These are phyloP conservation scores for Plasmodium sp. DNA, from an alignment of 169 alveolate species.

Conservation along the genomic window DNA sequence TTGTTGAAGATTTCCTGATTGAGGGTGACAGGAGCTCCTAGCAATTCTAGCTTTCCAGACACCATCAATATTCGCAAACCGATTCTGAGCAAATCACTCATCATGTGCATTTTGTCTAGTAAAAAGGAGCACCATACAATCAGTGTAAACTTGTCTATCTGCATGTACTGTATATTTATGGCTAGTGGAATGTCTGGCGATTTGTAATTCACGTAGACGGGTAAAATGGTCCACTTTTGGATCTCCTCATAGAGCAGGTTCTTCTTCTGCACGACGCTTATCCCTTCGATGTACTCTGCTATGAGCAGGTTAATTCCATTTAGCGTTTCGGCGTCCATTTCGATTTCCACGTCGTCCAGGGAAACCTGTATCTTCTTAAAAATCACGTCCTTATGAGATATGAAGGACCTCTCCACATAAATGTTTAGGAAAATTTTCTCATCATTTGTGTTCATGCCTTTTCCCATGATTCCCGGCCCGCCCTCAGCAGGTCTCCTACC, in stretches of 20 bases:
- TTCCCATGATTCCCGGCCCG: background rate
- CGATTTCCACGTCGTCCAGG: slow-evolving; percentile 87
- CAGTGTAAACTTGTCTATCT: slow-evolving; percentile 83
- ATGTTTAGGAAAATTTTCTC: slow-evolving; percentile 80
- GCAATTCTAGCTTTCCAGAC: slow-evolving; percentile 80
- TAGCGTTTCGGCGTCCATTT: slow-evolving; percentile 77
- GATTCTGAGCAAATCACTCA: slow-evolving; percentile 87
- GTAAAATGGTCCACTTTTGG: slow-evolving; percentile 71
- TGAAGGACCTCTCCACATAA: slow-evolving; percentile 86
- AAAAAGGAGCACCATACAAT: slow-evolving; percentile 88
- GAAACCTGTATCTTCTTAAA: slow-evolving; percentile 82
- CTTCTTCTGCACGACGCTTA: slow-evolving; percentile 49
- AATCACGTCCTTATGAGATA: slow-evolving; percentile 83
- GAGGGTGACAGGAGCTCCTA: slow-evolving; percentile 90
- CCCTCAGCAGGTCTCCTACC: background rate
- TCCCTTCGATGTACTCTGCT: slow-evolving; percentile 71
- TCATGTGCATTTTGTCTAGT: slow-evolving; percentile 87
- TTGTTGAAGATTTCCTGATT: slow-evolving; percentile 85
- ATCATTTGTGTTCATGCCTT: slow-evolving; percentile 35
- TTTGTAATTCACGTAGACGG: slow-evolving; percentile 76
- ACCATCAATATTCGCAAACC: slow-evolving; percentile 86
- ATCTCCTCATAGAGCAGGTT: slow-evolving; percentile 66
- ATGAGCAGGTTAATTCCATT: slow-evolving; percentile 56
- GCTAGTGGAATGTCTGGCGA: slow-evolving; percentile 85
- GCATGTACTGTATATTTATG: slow-evolving; percentile 82